These are phyloP conservation scores for Phytophthora capsici DNA, from an alignment of 352 stramenopile species.

Conservation along the genomic window DNA sequence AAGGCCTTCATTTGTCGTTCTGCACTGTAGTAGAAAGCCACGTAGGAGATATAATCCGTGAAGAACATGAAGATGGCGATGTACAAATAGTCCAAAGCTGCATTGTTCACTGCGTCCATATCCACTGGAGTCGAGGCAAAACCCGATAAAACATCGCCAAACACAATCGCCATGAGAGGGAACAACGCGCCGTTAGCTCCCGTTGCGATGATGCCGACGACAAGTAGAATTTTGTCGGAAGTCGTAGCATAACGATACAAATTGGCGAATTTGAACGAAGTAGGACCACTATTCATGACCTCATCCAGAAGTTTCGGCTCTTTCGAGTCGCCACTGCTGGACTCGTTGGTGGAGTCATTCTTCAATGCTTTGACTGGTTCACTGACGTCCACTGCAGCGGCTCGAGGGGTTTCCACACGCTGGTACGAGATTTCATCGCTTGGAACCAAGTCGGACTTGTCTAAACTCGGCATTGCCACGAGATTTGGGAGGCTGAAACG, in stretches of 20 bases:
- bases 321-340: constrained; percentile 15
- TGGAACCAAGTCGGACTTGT: constrained; percentile 13
- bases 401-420: constrained; percentile 11
- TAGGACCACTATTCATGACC: constrained; percentile 26
- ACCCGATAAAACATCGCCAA: constrained; percentile 41
- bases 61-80: constrained; percentile 45
- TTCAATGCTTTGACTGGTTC: constrained; percentile 6
- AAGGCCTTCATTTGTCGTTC: constrained; percentile 52
- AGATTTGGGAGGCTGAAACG: not conserved
- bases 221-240: constrained; percentile 41
- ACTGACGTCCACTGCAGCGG: constrained; percentile 9
- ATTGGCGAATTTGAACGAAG: constrained; percentile 38
- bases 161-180: constrained; percentile 54
- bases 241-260: constrained; percentile 50
- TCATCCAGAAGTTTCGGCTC: constrained; percentile 25
- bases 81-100: constrained; percentile 39
- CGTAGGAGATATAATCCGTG: constrained; percentile 22
- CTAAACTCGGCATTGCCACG: constrained; percentile 11
- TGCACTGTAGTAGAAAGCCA: constrained; percentile 14
- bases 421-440: constrained; percentile 8
- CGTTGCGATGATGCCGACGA: constrained; percentile 30
- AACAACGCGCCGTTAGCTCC: constrained; percentile 47
- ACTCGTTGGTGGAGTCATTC: constrained; percentile 26
- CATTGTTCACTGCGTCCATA: constrained; percentile 28
- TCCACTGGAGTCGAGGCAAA: constrained; percentile 42